phyloP scores from a whole-genome alignment of 2,329 filamentous ascomycete genomes.

The Aureobasidium namibiae region DNA sequence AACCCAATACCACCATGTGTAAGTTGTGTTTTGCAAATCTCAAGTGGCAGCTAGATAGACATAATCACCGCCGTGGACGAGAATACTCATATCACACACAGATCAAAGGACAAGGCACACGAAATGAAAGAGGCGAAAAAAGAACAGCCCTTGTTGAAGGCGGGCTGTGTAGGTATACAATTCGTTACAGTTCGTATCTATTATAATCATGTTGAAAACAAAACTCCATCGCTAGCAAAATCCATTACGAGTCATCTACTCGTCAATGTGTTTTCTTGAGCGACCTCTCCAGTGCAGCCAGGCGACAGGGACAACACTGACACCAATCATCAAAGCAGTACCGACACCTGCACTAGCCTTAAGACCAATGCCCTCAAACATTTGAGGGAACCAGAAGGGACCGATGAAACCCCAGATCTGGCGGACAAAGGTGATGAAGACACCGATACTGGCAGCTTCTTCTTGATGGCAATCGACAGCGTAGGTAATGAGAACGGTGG shows the following conservation, averaged over 20 bases:
- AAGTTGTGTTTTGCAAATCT: neutral
- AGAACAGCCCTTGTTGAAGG: neutral
- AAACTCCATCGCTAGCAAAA: neutral
- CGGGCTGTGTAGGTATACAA: neutral
- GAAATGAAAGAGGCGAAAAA: neutral
- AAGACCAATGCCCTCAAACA: slow-evolving; percentile 29
- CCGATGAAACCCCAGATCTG: slow-evolving; percentile 48
- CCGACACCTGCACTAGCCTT: slow-evolving; percentile 29
- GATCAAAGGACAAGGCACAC: neutral
- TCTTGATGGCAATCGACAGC: slow-evolving; percentile 50
- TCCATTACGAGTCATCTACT: neutral
- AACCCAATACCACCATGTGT: too few relatives aligned
- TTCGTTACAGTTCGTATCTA: neutral
- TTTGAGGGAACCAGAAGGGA: slow-evolving; percentile 29
- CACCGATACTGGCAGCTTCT: slow-evolving; percentile 47
- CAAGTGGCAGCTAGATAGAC: neutral
- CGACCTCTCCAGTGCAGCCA: slow-evolving; percentile 24
- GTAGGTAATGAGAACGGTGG: slow-evolving; percentile 53
- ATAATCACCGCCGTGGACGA: neutral
- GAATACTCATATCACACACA: too few relatives aligned
- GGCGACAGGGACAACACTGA: slow-evolving; percentile 25
- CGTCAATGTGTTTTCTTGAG: neutral
- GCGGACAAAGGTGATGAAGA: slow-evolving; percentile 50
- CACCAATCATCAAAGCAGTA: slow-evolving; percentile 29
- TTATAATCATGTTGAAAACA: neutral